Percentiles rank a stretch among this genome's conserved stretches.
Evolutionary conservation across 768 basidiomycete genomes (phyloP).

Genomic region (Amanita rimosa): DNA sequence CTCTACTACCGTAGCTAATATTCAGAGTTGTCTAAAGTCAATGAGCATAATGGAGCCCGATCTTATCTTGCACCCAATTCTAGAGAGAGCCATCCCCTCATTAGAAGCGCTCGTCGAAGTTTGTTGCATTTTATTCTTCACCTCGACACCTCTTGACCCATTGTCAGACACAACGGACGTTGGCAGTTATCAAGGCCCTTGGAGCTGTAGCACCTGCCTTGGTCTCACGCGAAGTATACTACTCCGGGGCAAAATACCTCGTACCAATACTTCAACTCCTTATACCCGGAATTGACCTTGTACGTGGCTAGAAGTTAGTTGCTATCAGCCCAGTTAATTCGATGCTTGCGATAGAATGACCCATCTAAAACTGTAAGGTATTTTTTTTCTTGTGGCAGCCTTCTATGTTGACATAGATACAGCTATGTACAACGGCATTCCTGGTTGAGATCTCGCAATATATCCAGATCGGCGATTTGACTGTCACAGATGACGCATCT

Average conservation of each 20-base stretch:
- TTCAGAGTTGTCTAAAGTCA: slow-evolving; percentile 72
- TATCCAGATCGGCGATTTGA: slow-evolving; percentile 62
- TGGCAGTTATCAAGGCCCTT: slow-evolving; percentile 78
- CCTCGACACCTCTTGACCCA: slow-evolving; percentile 2
- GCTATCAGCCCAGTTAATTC: neutral
- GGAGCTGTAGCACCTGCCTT: slow-evolving; percentile 74
- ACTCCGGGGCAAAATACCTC: slow-evolving; percentile 73
- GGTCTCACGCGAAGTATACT: slow-evolving; percentile 69
- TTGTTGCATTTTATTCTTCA: slow-evolving; percentile 9
- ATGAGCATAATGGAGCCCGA: slow-evolving; percentile 82
- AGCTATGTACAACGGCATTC: slow-evolving; percentile 70
- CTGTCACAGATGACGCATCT: slow-evolving; percentile 12
- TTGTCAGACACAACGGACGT: slow-evolving; percentile 67
- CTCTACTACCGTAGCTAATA: slow-evolving; percentile 57
- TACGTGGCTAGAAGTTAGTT: slow-evolving; percentile 20
- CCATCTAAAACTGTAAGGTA: slow-evolving; percentile 59
- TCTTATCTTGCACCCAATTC: slow-evolving; percentile 66
- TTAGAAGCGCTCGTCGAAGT: slow-evolving; percentile 86
- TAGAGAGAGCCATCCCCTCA: slow-evolving; percentile 78
- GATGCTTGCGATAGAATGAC: slow-evolving; percentile 42
- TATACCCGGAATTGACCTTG: slow-evolving; percentile 81
- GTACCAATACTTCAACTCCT: slow-evolving; percentile 71
- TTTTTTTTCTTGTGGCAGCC: neutral
- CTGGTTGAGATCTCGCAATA: slow-evolving; percentile 66
- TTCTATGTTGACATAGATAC: neutral